A percentile compares a stretch with the other conserved stretches of the same genome.
Conservation (phyloP, 768 basidiomycete genomes). For the Pholiota conissans region DNA sequence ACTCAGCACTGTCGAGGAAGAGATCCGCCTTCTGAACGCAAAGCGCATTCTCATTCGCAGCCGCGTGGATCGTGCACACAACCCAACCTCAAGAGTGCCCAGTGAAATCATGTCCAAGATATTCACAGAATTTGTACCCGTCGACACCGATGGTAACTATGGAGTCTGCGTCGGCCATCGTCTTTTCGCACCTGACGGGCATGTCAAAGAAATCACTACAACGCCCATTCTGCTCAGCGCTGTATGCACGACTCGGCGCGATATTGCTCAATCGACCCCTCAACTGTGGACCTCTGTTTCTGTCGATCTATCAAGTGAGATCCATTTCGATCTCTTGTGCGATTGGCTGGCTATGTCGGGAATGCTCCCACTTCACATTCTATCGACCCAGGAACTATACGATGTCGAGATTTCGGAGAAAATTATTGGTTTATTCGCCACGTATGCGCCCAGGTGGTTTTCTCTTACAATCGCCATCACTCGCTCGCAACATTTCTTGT, state of each 20-base stretch:
- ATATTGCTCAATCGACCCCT: background rate
- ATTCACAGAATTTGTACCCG: background rate
- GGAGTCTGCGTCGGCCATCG: background rate
- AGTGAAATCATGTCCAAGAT: background rate
- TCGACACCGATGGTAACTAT: background rate
- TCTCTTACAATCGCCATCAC: background rate
- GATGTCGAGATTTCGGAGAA: background rate
- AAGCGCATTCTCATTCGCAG: background rate
- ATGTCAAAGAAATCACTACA: too few relatives aligned
- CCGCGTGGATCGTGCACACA: background rate
- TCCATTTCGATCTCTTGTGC: background rate
- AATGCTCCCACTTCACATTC: background rate
- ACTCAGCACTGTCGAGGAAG: background rate
- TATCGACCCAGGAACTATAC: background rate
- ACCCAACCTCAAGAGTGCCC: background rate
- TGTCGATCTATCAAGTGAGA: background rate
- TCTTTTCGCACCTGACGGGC: too few relatives aligned
- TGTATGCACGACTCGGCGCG: background rate
- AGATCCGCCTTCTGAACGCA: background rate
- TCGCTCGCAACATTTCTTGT: background rate
- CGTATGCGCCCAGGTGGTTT: background rate
- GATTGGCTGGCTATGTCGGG: background rate
- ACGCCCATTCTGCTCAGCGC: background rate
- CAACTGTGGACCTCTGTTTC: background rate
- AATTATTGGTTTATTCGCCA: background rate